phyloP scores from a whole-genome alignment of 1,139 yeast species.

The Protomyces inundatus region DNA sequence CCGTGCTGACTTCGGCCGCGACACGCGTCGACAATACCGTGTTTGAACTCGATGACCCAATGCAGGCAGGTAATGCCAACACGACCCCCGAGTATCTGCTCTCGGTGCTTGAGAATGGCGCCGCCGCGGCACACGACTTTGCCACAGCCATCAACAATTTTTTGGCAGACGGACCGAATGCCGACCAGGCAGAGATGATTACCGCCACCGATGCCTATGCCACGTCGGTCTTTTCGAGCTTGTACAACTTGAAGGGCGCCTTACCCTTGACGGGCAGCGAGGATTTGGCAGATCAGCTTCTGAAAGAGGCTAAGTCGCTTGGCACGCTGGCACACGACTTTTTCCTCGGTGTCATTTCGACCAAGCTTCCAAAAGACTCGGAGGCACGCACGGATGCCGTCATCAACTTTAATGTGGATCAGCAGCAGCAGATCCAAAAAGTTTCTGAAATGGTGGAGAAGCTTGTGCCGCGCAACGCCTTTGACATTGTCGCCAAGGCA shows the following conservation, averaged over 20 bases:
- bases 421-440: constrained; percentile 65
- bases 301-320: constrained; percentile 44
- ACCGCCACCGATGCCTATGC: constrained; percentile 64
- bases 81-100: constrained; percentile 68
- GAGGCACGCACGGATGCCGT: constrained; percentile 74
- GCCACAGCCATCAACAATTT: constrained; percentile 72
- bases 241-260: constrained; percentile 67
- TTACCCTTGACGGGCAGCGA: constrained; percentile 51
- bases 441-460: constrained; percentile 55
- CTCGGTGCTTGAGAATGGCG: constrained; percentile 65
- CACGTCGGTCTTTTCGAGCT: constrained; percentile 57
- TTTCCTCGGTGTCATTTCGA: constrained; percentile 56
- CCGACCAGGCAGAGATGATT: constrained; percentile 64
- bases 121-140: constrained; percentile 72
- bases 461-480: constrained; percentile 48
- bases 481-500: constrained; percentile 35
- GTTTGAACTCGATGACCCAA: constrained; percentile 67
- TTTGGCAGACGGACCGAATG: constrained; percentile 70
- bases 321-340: constrained; percentile 51
- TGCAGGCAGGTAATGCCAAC: constrained; percentile 78
- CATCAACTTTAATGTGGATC: constrained; percentile 66
- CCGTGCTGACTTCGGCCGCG: constrained; percentile 63
- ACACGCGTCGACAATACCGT: constrained; percentile 68
- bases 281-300: constrained; percentile 36
- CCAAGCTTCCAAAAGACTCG: constrained; percentile 47